Conservation (phyloP, 2,329 filamentous ascomycete species). For the Aspergillus transmontanensis region DNA sequence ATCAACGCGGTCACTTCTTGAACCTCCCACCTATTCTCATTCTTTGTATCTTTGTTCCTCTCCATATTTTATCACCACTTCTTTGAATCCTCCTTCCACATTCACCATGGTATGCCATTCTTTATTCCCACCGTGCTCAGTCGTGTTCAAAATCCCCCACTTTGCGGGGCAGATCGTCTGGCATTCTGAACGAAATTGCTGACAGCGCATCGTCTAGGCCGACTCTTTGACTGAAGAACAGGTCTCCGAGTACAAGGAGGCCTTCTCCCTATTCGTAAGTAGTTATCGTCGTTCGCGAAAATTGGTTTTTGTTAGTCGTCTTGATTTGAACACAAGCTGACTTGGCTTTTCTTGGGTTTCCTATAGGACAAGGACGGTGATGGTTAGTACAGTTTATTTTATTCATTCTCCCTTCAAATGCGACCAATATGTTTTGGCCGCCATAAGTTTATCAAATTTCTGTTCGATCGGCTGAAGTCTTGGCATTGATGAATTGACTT, state of each 20-base stretch:
- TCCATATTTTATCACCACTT: constrained; percentile 16
- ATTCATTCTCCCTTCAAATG: background rate
- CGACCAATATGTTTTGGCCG: constrained; percentile 7
- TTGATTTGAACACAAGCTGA: constrained; percentile 19
- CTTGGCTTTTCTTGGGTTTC: constrained; percentile 20
- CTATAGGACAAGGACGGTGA: constrained; percentile 84
- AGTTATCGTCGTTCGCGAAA: background rate
- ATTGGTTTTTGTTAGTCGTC: background rate
- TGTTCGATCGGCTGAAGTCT: background rate
- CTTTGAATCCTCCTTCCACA: constrained; percentile 11
- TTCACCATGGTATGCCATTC: constrained; percentile 36
- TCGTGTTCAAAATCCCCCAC: constrained; percentile 31
- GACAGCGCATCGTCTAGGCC: constrained; percentile 62
- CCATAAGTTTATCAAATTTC: background rate
- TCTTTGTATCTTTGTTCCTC: constrained; percentile 18
- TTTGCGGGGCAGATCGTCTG: constrained; percentile 35
- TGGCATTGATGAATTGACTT: constrained; percentile 15
- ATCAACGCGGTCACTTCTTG: constrained; percentile 21
- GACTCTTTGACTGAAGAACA: constrained; percentile 99
- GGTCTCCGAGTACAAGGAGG: constrained; percentile 99
- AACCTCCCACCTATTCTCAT: constrained; percentile 24
- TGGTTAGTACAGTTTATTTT: constrained; percentile 62
- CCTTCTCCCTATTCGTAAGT: constrained; percentile 99
- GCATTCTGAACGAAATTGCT: constrained; percentile 27
- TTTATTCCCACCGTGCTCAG: constrained; percentile 7